Evolutionary conservation across 805 yeast genomes (phyloP).

Genomic region (Hanseniaspora guilliermondii): DNA sequence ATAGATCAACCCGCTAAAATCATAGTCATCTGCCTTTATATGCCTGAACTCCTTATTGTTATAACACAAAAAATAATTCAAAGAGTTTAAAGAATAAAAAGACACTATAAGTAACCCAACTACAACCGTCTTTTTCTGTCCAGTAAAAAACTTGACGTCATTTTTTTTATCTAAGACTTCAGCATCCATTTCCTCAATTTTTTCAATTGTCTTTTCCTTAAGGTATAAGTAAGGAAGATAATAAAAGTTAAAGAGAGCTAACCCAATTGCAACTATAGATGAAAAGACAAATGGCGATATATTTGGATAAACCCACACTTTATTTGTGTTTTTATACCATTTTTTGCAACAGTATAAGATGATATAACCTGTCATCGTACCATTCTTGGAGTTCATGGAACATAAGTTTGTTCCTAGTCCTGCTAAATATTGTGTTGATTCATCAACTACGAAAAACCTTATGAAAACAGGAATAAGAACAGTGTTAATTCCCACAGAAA

Average conservation of each 20-base stretch:
- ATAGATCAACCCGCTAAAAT: neutral
- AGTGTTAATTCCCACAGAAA: neutral
- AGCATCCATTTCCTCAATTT: neutral
- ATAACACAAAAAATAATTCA: neutral
- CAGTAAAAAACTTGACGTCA: neutral
- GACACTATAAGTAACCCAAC: neutral
- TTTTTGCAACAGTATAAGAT: slow-evolving; percentile 4
- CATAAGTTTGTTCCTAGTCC: neutral
- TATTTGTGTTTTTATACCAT: neutral
- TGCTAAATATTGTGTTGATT: neutral
- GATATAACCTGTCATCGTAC: neutral
- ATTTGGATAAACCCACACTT: slow-evolving; percentile 1
- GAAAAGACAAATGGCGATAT: neutral
- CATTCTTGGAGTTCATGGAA: neutral
- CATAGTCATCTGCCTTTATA: neutral
- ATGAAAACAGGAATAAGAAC: neutral
- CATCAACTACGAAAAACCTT: neutral
- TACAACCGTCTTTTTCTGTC: neutral
- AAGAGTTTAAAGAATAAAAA: neutral
- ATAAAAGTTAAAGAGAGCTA: neutral
- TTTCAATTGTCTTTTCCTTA: neutral
- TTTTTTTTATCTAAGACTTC: neutral
- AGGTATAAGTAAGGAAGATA: neutral
- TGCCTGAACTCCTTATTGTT: neutral
- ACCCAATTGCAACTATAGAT: neutral